Percentiles rank a stretch among this genome's conserved stretches.
Evolutionary conservation across 495 filamentous ascomycete genomes (phyloP).

Genomic region (Daldinia decipiens): DNA sequence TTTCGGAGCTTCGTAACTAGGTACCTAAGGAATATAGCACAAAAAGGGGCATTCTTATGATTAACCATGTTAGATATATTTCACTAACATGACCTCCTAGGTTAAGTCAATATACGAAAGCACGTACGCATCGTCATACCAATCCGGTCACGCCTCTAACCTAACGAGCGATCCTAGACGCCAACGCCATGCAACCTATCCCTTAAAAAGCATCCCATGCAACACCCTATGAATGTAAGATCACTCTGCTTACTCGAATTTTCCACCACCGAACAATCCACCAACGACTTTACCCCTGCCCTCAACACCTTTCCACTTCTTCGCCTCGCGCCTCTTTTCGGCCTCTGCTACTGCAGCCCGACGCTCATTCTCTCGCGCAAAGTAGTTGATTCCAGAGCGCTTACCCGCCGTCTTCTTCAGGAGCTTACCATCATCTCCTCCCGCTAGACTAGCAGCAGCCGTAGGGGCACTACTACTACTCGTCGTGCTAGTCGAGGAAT

Average conservation of each 20-base stretch:
- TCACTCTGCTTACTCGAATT: conserved; percentile 53
- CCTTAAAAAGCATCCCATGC: neutral
- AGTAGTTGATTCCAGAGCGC: conserved; percentile 75
- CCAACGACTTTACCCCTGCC: conserved; percentile 58
- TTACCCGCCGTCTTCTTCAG: conserved; percentile 76
- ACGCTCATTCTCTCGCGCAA: conserved; percentile 77
- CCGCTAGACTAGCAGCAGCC: conserved; percentile 48
- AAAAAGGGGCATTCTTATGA: neutral
- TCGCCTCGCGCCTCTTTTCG: conserved; percentile 72
- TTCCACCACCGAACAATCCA: conserved; percentile 62
- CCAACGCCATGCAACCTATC: conserved; percentile 18
- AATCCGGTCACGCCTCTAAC: neutral
- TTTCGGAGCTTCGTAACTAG: neutral
- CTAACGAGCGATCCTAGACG: neutral
- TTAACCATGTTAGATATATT: neutral
- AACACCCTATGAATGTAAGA: neutral
- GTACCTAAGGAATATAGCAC: neutral
- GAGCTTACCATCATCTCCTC: conserved; percentile 60
- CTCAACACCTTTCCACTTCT: conserved; percentile 72
- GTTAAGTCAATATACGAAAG: neutral
- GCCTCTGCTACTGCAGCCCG: conserved; percentile 66
- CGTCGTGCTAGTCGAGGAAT: conserved; percentile 46
- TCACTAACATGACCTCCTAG: neutral
- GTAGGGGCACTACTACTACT: conserved; percentile 51
- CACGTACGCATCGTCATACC: conserved; percentile 2